Conservation (phyloP, 768 basidiomycete genomes). For the Trametes punicea region DNA sequence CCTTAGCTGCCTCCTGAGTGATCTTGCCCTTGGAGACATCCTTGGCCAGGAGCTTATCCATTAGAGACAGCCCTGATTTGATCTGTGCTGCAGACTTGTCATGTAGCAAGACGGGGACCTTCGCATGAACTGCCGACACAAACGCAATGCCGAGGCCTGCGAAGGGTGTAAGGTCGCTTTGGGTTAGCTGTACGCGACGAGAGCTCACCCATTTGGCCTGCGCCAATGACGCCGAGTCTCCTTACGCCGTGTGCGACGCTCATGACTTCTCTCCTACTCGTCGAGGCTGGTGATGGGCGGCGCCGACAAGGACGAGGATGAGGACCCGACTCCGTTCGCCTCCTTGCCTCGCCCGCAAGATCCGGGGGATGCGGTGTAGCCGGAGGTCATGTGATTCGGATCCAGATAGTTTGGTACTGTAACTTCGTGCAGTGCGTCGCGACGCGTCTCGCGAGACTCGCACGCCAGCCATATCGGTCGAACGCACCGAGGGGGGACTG, state of each 20-base stretch:
- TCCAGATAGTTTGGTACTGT: background rate
- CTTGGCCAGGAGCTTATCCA: slow-evolving; percentile 84
- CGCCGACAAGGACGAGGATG: background rate
- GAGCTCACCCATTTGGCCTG: slow-evolving; percentile 67
- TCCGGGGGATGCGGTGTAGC: slow-evolving; percentile 7
- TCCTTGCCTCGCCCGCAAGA: background rate
- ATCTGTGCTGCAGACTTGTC: slow-evolving; percentile 78
- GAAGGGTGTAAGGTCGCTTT: background rate
- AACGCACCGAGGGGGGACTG: too few species aligned
- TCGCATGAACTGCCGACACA: slow-evolving; percentile 81
- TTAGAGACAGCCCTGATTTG: slow-evolving; percentile 62
- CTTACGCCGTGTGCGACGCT: slow-evolving; percentile 69
- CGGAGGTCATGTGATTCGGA: background rate
- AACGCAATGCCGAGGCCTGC: slow-evolving; percentile 85
- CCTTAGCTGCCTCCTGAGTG: slow-evolving; percentile 63
- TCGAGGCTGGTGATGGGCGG: background rate
- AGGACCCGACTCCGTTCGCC: background rate
- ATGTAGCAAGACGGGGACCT: slow-evolving; percentile 80
- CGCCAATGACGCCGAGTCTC: slow-evolving; percentile 73
- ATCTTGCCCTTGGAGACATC: slow-evolving; percentile 84
- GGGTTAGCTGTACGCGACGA: background rate
- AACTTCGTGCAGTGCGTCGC: slow-evolving; percentile 1
- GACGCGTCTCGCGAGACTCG: background rate
- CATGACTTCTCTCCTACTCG: slow-evolving; percentile 31
- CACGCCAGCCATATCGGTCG: background rate